Evolutionary conservation across 2,329 filamentous ascomycete genomes (phyloP), one percentile per base, ranked within the genome.

Genomic region (Colletotrichum liriopes): DNA sequence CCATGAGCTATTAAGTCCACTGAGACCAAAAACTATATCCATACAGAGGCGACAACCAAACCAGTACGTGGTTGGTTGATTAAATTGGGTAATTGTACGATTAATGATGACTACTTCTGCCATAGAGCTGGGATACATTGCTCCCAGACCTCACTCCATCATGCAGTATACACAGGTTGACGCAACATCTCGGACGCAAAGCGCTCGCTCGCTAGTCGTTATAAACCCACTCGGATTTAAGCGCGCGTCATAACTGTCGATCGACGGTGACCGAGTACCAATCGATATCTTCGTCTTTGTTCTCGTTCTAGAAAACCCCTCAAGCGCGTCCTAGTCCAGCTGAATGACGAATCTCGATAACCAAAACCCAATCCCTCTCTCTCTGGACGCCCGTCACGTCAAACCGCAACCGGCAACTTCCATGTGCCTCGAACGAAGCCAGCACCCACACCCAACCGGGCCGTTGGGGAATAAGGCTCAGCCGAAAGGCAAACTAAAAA

Each of bases 381-480:
- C 52, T 32, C 29, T 29, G 18, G 51, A n/a, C 18, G 12, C 16
- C 51, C 55, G n/a, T 35, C 41, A 55, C 43, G 35, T 52, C 35
- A 37, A 39, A 35, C 60, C 23, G 20, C 43, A 58, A 49, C 35
- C 66, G 60, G 67, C 54, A 65, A 59, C 37, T 32, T 54, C 45
- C 54, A 66, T 11, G 39, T 12, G 35, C n/a, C 6, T 49, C n/a
- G 45, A 49, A 49, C 35, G 43, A 32, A 32, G 0, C 45, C 20
- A 49, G 20, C 41, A 14, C 41, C 16, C 47, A 49, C 47, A 14
- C 9, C 47, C 16, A 47, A 7, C 41, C 58, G 58, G 58, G 58
- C 56, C 39, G 37, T 59, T 32, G 37, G 39, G 39, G 16, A 29
- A 20, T 11, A n/a, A 16, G 32, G 32, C 20, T 37, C 35, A 14